These are phyloP conservation scores for Mycena citricolor DNA, from an alignment of 1,284 basidiomycete genomes.

Conservation along the genomic window DNA sequence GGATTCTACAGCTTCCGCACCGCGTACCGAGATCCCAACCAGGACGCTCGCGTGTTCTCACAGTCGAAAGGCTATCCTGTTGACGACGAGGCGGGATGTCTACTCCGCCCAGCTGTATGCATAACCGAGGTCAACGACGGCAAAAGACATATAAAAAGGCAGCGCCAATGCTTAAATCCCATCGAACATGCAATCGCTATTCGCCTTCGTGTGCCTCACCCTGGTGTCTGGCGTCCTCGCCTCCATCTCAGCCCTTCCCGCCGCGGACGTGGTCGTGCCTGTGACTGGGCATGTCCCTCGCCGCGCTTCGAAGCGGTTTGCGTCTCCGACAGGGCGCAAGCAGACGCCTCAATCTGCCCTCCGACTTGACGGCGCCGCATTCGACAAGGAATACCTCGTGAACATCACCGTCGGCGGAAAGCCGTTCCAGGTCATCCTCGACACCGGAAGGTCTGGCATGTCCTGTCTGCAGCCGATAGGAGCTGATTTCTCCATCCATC, in stretches of 20 bases:
- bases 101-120: no score
- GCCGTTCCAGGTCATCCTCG: slow-evolving; percentile 26
- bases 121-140: no score
- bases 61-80: no score
- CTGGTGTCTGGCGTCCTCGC: no score
- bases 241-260: slow-evolving; percentile 17
- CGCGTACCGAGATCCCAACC: no score
- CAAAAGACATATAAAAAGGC: no score
- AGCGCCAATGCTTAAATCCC: no score
- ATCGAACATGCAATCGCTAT: no score
- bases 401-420: slow-evolving; percentile 27
- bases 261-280: slow-evolving; percentile 21
- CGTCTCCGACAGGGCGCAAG: slow-evolving; percentile 11
- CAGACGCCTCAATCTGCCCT: slow-evolving; percentile 9
- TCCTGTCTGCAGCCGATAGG: background rate
- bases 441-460: slow-evolving; percentile 23
- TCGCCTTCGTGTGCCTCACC: no score
- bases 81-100: no score
- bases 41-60: no score
- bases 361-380: slow-evolving; percentile 20
- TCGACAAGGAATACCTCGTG: slow-evolving; percentile 26
- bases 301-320: slow-evolving; percentile 17
- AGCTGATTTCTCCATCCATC: background rate
- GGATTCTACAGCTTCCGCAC: no score
- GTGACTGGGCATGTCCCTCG: slow-evolving; percentile 18